These are phyloP conservation scores for Russula earlei DNA, from an alignment of 768 basidiomycete species.

Conservation along the genomic window DNA sequence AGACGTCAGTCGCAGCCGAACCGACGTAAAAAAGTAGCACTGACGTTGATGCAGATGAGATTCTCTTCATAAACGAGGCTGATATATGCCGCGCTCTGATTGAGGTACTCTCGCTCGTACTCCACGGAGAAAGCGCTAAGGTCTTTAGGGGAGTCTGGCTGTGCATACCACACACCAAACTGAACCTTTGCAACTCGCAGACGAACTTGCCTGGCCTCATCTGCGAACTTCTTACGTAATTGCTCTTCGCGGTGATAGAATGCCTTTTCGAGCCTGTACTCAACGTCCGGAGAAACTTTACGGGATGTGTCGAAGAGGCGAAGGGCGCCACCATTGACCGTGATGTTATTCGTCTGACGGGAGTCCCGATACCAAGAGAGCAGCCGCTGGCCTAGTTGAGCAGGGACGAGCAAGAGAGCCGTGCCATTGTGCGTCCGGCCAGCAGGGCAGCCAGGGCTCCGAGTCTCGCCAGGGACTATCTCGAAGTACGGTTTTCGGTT, in stretches of 20 bases:
- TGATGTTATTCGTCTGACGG: conserved; percentile 12
- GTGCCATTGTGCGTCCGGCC: conserved; percentile 51
- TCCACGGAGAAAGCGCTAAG: conserved; percentile 48
- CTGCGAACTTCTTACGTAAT: conserved; percentile 16
- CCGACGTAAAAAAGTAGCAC: conserved; percentile 6
- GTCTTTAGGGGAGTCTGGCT: conserved; percentile 15
- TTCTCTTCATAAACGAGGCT: conserved; percentile 62
- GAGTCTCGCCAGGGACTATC: conserved; percentile 42
- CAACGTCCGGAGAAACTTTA: conserved; percentile 4
- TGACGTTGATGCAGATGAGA: conserved; percentile 50
- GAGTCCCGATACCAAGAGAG: conserved; percentile 31
- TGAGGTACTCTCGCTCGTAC: conserved; percentile 45
- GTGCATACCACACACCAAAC: conserved; percentile 50
- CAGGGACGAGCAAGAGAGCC: conserved; percentile 29
- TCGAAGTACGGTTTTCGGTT: conserved; percentile 44
- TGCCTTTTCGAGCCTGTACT: conserved; percentile 23
- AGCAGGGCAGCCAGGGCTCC: too few relatives aligned
- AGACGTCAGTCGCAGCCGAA: background rate
- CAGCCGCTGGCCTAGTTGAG: conserved; percentile 37
- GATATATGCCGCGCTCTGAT: conserved; percentile 41
- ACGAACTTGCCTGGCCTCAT: conserved; percentile 32
- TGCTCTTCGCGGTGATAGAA: conserved; percentile 23
- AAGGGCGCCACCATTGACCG: conserved; percentile 21
- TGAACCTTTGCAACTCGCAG: conserved; percentile 55
- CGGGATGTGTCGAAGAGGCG: conserved; percentile 15